Evolutionary conservation across 2,329 filamentous ascomycete genomes (phyloP).

Genomic region (Conoideocrella luteorostrata): DNA sequence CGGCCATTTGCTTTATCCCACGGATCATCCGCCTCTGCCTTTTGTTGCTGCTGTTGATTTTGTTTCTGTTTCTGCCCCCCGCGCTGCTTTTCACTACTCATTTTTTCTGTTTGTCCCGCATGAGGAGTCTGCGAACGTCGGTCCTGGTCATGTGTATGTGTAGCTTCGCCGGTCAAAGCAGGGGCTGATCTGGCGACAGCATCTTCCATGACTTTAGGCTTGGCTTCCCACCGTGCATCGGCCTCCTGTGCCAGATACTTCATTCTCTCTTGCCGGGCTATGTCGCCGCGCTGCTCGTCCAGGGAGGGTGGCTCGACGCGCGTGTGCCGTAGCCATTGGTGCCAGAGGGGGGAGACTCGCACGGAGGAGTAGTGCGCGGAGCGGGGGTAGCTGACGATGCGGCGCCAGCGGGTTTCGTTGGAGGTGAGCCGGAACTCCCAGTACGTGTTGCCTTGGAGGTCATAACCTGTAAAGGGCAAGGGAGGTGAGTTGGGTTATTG

Average conservation of each 20-base stretch:
- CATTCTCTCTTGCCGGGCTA: slow-evolving; percentile 45
- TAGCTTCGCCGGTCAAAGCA: too few relatives aligned
- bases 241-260: slow-evolving; percentile 53
- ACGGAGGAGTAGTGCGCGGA: slow-evolving; percentile 49
- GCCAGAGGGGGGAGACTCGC: slow-evolving; percentile 55
- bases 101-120: too few relatives aligned
- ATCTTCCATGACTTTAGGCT: slow-evolving; percentile 42
- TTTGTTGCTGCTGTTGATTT: slow-evolving; percentile 10
- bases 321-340: slow-evolving; percentile 62
- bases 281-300: slow-evolving; percentile 49
- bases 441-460: slow-evolving; percentile 61
- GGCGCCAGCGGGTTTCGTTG: slow-evolving; percentile 44
- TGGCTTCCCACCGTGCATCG: slow-evolving; percentile 58
- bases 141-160: too few relatives aligned
- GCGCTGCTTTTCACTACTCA: slow-evolving; percentile 2
- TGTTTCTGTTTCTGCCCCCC: neutral
- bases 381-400: slow-evolving; percentile 55
- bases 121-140: too few relatives aligned
- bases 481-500: too few relatives aligned
- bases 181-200: too few relatives aligned
- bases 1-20: slow-evolving; percentile 46
- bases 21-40: slow-evolving; percentile 35
- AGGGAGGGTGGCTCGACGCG: slow-evolving; percentile 48
- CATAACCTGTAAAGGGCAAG: slow-evolving; percentile 41
- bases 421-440: slow-evolving; percentile 56